Evolutionary conservation across 2,329 filamentous ascomycete species (phyloP), one percentile per base, ranked within the genome.

Genomic region (Phaeosphaeria sp.): DNA sequence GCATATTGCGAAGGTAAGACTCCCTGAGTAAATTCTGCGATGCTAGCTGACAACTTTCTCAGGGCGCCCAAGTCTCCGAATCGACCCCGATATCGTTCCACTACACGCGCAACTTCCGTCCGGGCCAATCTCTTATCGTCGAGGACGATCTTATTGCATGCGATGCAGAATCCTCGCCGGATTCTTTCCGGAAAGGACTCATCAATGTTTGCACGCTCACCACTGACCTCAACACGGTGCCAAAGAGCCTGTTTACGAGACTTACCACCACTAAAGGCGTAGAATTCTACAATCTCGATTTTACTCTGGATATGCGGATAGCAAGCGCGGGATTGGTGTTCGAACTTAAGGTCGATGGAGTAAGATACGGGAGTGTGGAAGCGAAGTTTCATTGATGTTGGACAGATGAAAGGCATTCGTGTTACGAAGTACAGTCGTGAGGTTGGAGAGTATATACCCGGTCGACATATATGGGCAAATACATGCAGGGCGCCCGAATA

Each of bases 81-180:
- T 80, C 87, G 0, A 83, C 86, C 1, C 91, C 91, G 0, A 89
- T 93, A 57, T 90, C 89, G 2, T 93, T 94, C 78, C 91, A 93
- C 80, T 94, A 93, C 78, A 93, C 91, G 2, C 88, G 91, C 60
- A 94, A 93, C 76, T 94, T 94, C 79, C 86, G 90, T 1, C 90
- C 90, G 0, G 89, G 89, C 0, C 91, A 93, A 76, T 91, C 89
- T 0, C 84, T 93, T 6, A 78, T 92, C 3, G 91, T 94, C 6
- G 91, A 91, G 51, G 91, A 94, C 75, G 91, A 94, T 68, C 80
- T 94, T 39, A 91, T 93, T 59, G 90, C 89, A 3, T 92, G 89
- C 67, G 89, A 91, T 55, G 83, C 85, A 3, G 90, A 93, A 61
- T 82, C 83, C 51, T 88, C 87, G 6, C 90, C 87, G 0, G 82